Conservation (phyloP, 306 rosid species). For the Dicorynia guianensis region DNA sequence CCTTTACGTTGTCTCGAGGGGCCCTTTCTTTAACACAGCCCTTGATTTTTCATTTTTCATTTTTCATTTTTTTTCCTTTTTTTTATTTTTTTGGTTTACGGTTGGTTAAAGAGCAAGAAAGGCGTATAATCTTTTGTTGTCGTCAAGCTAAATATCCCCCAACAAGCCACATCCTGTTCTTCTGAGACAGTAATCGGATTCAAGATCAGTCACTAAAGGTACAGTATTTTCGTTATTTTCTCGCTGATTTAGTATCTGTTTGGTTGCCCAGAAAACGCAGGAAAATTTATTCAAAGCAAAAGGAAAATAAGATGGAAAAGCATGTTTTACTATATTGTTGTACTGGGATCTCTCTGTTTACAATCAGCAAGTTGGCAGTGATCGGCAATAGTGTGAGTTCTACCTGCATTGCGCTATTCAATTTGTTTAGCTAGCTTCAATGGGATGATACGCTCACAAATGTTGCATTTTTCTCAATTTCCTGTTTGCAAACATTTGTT, state of each 20-base stretch:
- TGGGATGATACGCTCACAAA: not conserved
- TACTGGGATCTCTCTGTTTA: not conserved
- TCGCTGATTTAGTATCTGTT: conserved; percentile 4
- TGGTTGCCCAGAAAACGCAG: conserved; percentile 33
- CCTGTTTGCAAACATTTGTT: conserved; percentile 13
- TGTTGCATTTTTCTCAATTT: not conserved
- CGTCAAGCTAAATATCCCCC: conserved; percentile 7
- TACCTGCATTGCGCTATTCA: not conserved
- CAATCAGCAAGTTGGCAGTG: not conserved
- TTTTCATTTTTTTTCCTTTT: no score
- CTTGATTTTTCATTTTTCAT: no score
- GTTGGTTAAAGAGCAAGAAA: no score
- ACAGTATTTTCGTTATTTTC: not conserved
- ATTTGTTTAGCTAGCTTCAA: not conserved
- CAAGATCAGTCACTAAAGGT: conserved; percentile 34
- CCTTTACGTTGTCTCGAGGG: no score
- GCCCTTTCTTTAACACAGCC: no score
- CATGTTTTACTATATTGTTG: not conserved
- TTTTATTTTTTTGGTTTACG: no score
- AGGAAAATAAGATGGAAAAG: not conserved
- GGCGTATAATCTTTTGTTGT: no score
- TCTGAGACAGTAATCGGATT: not conserved
- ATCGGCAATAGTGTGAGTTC: not conserved
- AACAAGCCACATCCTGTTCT: conserved; percentile 20
- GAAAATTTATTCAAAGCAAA: conserved; percentile 1